Conservation (phyloP, 371 early-diverging fungal species). For the Mucor lusitanicus region DNA sequence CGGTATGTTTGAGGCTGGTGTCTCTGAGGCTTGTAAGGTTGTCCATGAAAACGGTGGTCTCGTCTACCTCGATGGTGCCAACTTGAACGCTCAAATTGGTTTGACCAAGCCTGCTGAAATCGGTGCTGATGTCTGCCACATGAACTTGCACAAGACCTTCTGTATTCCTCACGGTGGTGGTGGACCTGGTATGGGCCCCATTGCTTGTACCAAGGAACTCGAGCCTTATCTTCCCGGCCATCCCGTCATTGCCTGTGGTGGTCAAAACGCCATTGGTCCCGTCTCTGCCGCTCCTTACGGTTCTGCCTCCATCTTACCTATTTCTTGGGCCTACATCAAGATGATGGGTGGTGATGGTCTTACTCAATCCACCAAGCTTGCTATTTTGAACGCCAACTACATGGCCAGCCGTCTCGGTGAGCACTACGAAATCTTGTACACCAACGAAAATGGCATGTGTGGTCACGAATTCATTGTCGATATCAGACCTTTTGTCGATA, state of each 20-base stretch:
- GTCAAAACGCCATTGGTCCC: conserved; percentile 84
- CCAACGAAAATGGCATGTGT: conserved; percentile 91
- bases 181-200: conserved; percentile 98
- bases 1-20: conserved; percentile 94
- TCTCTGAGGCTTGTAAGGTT: conserved; percentile 83
- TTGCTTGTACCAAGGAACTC: conserved; percentile 85
- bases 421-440: conserved; percentile 90
- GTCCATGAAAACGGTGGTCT: conserved; percentile 92
- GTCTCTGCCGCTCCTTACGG: conserved; percentile 97
- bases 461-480: conserved; percentile 99
- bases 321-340: conserved; percentile 97
- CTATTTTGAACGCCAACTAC: conserved; percentile 97
- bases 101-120: conserved; percentile 94
- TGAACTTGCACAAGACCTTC: conserved; percentile 98
- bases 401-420: conserved; percentile 87
- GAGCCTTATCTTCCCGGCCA: conserved; percentile 93
- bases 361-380: conserved; percentile 81
- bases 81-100: conserved; percentile 98
- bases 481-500: conserved; percentile 80
- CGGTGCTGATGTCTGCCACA: conserved; percentile 97
- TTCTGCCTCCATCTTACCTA: conserved; percentile 92
- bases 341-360: conserved; percentile 94
- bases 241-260: conserved; percentile 76
- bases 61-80: conserved; percentile 99
- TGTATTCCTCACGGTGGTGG: conserved; percentile 99